A percentile compares a stretch with the other conserved stretches of the same genome.
These are phyloP conservation scores for Austroboletus niveus DNA, from an alignment of 1,284 basidiomycete genomes.

Conservation along the genomic window DNA sequence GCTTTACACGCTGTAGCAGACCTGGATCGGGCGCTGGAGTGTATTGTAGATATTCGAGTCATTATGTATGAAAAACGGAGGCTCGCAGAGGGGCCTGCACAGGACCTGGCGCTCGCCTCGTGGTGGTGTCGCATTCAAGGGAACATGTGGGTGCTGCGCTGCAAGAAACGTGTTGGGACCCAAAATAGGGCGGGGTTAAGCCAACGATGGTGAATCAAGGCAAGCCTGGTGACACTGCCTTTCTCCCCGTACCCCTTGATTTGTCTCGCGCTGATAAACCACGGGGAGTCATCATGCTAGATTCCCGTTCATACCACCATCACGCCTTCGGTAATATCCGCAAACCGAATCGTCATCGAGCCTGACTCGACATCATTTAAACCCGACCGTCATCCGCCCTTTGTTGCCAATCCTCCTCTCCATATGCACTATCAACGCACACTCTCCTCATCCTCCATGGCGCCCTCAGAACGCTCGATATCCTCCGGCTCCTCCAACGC, in stretches of 20 bases:
- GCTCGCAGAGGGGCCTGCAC: slow-evolving; percentile 19
- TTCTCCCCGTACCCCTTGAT: slow-evolving; percentile 28
- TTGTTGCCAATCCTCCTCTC: slow-evolving; percentile 13
- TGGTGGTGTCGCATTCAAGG: slow-evolving; percentile 21
- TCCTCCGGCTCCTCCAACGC: slow-evolving; percentile 32
- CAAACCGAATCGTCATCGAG: slow-evolving; percentile 21
- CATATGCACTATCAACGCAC: slow-evolving; percentile 35
- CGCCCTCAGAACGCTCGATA: slow-evolving; percentile 32
- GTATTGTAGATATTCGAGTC: slow-evolving; percentile 28
- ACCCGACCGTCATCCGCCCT: background rate
- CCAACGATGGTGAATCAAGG: slow-evolving; percentile 17
- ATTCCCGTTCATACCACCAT: slow-evolving; percentile 34
- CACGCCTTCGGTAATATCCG: slow-evolving; percentile 37
- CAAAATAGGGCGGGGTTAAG: slow-evolving; percentile 25
- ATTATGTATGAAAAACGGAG: slow-evolving; percentile 33
- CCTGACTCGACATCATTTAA: slow-evolving; percentile 31
- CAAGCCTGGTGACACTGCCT: slow-evolving; percentile 28
- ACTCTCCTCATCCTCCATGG: slow-evolving; percentile 31
- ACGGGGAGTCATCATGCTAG: slow-evolving; percentile 16
- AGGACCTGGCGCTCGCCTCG: slow-evolving; percentile 28
- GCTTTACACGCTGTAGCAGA: slow-evolving; percentile 17
- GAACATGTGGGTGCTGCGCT: slow-evolving; percentile 33
- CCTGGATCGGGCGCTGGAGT: slow-evolving; percentile 21
- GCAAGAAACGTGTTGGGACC: slow-evolving; percentile 32
- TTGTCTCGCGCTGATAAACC: slow-evolving; percentile 30